Evolutionary conservation across 139 green algal species (phyloP).

Genomic region (Picochlorum sp.): DNA sequence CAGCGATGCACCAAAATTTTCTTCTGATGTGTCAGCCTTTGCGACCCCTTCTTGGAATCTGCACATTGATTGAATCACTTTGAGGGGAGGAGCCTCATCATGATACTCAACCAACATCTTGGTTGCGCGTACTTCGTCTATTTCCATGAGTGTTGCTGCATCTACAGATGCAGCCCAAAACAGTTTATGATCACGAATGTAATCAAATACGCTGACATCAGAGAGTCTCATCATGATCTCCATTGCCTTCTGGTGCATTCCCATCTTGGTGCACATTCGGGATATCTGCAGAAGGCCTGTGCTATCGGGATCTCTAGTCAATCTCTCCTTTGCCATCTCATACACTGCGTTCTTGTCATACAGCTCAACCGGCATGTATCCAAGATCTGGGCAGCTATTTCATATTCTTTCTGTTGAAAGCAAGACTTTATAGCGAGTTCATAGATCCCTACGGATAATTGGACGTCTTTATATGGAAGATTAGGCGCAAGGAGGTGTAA

Average conservation of each 20-base stretch:
- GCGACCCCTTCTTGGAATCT: constrained; percentile 5
- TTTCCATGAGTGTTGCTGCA: constrained; percentile 41
- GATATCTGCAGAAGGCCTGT: not conserved
- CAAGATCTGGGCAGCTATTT: not conserved
- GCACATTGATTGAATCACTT: constrained; percentile 46
- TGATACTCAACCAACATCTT: constrained; percentile 49
- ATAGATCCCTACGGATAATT: constrained; percentile 58
- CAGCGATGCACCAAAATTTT: not conserved
- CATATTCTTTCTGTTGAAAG: constrained; percentile 5
- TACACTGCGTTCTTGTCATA: not conserved
- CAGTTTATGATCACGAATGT: constrained; percentile 44
- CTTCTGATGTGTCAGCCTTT: constrained; percentile 9
- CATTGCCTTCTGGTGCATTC: not conserved
- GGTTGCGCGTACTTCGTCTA: constrained; percentile 49
- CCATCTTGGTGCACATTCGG: constrained; percentile 6
- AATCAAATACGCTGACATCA: constrained; percentile 50
- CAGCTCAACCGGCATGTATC: not conserved
- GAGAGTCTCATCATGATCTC: not conserved
- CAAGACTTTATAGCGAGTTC: constrained; percentile 70
- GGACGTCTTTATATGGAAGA: constrained; percentile 59
- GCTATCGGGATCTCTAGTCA: no score
- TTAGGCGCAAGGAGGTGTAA: constrained; percentile 62
- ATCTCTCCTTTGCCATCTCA: no score
- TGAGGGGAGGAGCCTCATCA: constrained; percentile 37
- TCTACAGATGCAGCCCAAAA: not conserved